phyloP scores from a whole-genome alignment of 2,329 filamentous ascomycete genomes.

The Sporothrix brasiliensis region DNA sequence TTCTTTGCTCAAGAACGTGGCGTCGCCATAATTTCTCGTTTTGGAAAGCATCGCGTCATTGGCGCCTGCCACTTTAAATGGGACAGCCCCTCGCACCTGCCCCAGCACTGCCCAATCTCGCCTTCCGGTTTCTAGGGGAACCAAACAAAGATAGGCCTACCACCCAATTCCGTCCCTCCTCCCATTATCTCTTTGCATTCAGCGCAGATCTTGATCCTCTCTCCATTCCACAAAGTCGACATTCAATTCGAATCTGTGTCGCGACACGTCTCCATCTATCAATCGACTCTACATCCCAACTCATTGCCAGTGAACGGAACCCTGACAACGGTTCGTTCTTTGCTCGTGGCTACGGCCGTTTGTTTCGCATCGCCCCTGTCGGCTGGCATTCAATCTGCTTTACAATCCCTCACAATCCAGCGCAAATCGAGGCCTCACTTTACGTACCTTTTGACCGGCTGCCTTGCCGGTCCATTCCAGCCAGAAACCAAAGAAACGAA shows the following conservation, averaged over 20 bases:
- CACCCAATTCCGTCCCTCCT: not conserved
- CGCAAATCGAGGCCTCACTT: not conserved
- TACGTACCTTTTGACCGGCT: slow-evolving; percentile 5
- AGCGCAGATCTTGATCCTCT: not conserved
- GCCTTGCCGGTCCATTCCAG: slow-evolving; percentile 18
- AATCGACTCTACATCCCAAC: not conserved
- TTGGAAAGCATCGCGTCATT: slow-evolving; percentile 12
- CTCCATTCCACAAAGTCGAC: slow-evolving; percentile 21
- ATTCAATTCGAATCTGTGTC: not conserved
- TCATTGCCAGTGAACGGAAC: not conserved
- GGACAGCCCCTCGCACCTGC: slow-evolving; percentile 12
- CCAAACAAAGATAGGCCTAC: slow-evolving; percentile 1
- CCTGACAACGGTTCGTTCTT: not conserved
- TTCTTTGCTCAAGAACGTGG: not conserved
- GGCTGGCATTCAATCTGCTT: not conserved
- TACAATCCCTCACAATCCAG: slow-evolving; percentile 4
- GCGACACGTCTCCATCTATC: not conserved
- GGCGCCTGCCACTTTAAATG: slow-evolving; percentile 11
- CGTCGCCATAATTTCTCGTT: not conserved
- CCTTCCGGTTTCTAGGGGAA: slow-evolving; percentile 28
- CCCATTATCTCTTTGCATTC: not conserved
- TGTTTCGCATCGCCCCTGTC: not conserved
- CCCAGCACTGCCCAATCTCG: slow-evolving; percentile 21
- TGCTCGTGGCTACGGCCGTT: not conserved
- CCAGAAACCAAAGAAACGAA: not conserved